Percentiles rank a stretch among this genome's conserved stretches.
Evolutionary conservation across 2,329 filamentous ascomycete genomes (phyloP).

Genomic region (Xylaria sp.): DNA sequence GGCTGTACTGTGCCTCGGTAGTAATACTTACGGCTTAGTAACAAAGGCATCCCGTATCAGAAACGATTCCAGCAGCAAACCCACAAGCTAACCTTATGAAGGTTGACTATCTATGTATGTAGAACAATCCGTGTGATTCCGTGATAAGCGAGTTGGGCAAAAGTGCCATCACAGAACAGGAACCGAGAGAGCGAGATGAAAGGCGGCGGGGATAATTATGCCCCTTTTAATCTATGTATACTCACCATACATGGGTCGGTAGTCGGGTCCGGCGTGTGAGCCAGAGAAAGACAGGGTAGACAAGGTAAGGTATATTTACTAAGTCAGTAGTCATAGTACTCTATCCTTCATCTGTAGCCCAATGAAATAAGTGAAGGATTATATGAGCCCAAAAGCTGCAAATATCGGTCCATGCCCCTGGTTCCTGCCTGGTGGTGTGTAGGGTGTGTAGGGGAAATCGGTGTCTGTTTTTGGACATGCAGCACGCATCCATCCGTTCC

Average conservation of each 20-base stretch:
- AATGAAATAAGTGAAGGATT: background rate
- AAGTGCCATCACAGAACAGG: slow-evolving; percentile 1
- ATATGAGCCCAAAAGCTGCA: background rate
- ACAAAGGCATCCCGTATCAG: background rate
- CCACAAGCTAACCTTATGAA: background rate
- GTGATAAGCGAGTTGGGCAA: slow-evolving; percentile 8
- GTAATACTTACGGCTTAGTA: background rate
- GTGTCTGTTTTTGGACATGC: slow-evolving; percentile 14
- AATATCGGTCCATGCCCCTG: slow-evolving; percentile 2
- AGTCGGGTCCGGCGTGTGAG: slow-evolving; percentile 22
- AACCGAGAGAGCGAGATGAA: background rate
- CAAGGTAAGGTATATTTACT: too few species aligned
- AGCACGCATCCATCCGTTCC: background rate
- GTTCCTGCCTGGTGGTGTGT: background rate
- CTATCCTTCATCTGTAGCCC: background rate
- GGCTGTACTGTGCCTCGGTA: background rate
- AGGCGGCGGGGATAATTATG: slow-evolving; percentile 17
- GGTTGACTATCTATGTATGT: background rate
- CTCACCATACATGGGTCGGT: background rate
- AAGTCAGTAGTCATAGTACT: too few species aligned
- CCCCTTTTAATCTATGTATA: background rate
- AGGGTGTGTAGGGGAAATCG: background rate
- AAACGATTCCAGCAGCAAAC: background rate
- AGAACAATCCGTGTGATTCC: background rate
- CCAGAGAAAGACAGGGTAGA: slow-evolving; percentile 15